These are phyloP conservation scores for Eucalyptus pumila DNA, from an alignment of 345 rosid species.

Conservation along the genomic window DNA sequence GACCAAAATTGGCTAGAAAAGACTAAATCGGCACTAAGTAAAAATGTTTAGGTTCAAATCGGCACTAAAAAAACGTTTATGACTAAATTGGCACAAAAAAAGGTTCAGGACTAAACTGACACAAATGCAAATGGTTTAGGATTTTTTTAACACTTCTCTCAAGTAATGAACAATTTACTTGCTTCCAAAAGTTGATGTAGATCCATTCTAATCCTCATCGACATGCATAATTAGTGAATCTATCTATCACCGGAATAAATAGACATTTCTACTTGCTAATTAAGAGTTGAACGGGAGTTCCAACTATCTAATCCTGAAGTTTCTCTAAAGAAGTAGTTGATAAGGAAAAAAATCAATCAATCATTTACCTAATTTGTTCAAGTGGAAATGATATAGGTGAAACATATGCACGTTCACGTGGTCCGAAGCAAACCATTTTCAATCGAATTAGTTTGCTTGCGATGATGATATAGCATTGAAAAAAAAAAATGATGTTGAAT, in stretches of 20 bases:
- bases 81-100: too few species aligned
- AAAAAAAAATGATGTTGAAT: too few species aligned
- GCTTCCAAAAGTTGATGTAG: neutral
- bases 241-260: neutral
- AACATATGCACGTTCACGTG: neutral
- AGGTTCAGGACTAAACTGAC: accelerated
- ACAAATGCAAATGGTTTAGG: too few species aligned
- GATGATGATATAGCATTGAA: neutral
- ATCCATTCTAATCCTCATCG: neutral
- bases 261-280: neutral
- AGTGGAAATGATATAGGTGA: neutral
- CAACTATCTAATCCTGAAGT: neutral
- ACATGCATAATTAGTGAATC: neutral
- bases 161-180: neutral
- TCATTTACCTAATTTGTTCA: neutral
- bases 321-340: neutral
- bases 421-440: neutral
- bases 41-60: too few species aligned
- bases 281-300: neutral
- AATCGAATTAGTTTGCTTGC: neutral
- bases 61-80: accelerated
- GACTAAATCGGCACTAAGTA: too few species aligned
- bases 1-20: accelerated
- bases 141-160: too few species aligned
- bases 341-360: neutral